These are phyloP conservation scores for Wallemia hederae DNA, from an alignment of 1,284 basidiomycete species.

Conservation along the genomic window DNA sequence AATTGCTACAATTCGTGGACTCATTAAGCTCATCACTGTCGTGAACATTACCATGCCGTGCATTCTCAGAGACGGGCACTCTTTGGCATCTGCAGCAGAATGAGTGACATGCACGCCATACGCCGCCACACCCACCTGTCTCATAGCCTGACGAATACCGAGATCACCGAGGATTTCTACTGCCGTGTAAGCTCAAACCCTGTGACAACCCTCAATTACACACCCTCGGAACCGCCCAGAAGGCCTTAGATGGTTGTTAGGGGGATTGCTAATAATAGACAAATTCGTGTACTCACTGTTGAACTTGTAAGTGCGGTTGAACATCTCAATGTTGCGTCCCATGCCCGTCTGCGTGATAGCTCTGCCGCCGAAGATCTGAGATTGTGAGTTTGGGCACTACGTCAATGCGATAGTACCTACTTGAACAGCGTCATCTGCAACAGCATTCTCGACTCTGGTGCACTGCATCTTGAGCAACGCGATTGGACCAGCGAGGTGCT, in stretches of 20 bases:
- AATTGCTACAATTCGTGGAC: no score
- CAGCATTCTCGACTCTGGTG: conserved; percentile 14
- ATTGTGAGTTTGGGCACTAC: not conserved
- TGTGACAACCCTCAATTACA: not conserved
- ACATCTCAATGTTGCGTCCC: conserved; percentile 25
- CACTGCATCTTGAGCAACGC: conserved; percentile 13
- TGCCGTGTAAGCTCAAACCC: conserved; percentile 5
- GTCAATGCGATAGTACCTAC: not conserved
- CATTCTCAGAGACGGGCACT: not conserved
- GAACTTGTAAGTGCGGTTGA: conserved; percentile 41
- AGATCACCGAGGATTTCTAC: conserved; percentile 23
- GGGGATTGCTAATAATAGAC: not conserved
- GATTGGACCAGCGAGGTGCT: conserved; percentile 16
- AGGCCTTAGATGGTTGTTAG: conserved; percentile 7
- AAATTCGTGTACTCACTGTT: conserved; percentile 26
- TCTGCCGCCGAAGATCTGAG: not conserved
- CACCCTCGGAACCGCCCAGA: conserved; percentile 14
- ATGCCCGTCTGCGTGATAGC: conserved; percentile 19
- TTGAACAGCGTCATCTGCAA: not conserved
- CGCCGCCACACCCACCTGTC: not conserved
- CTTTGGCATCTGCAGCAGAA: not conserved
- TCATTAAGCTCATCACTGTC: no score
- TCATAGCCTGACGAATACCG: conserved; percentile 20
- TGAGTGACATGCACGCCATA: not conserved
- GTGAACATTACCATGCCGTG: no score